Evolutionary conservation across 78 protist species (phyloP).

Genomic region (Isochrysis galbana): DNA sequence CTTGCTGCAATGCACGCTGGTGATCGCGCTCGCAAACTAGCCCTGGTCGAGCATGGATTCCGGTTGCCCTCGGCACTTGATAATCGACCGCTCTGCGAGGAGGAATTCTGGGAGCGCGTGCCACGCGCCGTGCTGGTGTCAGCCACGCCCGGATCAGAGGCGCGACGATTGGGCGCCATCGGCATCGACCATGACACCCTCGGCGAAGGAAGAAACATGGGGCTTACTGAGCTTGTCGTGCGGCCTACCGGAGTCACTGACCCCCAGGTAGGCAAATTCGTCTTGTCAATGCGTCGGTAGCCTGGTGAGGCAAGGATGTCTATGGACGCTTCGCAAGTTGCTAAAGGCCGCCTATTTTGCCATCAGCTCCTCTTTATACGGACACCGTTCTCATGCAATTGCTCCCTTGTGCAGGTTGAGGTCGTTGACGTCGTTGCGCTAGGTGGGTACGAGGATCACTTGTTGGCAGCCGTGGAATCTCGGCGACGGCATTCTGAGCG

Average conservation of each 20-base stretch:
- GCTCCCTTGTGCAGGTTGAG: too few species aligned
- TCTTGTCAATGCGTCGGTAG: too few species aligned
- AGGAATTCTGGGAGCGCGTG: slow-evolving; percentile 22
- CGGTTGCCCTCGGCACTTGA: slow-evolving; percentile 52
- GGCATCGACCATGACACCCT: too few species aligned
- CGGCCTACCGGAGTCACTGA: slow-evolving; percentile 46
- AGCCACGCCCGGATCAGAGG: slow-evolving; percentile 26
- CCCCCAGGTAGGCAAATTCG: too few species aligned
- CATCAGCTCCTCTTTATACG: too few species aligned
- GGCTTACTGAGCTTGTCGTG: slow-evolving; percentile 21
- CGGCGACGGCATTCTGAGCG: slow-evolving; percentile 16
- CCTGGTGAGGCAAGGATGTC: too few species aligned
- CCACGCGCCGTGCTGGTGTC: slow-evolving; percentile 36
- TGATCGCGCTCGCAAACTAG: slow-evolving; percentile 8
- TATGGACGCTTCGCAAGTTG: too few species aligned
- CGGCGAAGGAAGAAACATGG: too few species aligned
- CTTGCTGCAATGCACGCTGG: slow-evolving; percentile 32
- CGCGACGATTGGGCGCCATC: too few species aligned
- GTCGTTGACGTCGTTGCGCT: not conserved
- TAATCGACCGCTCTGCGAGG: slow-evolving; percentile 41
- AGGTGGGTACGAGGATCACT: slow-evolving; percentile 32
- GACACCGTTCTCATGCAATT: too few species aligned
- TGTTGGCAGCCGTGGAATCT: slow-evolving; percentile 11
- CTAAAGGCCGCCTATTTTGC: too few species aligned
- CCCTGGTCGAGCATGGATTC: slow-evolving; percentile 40